Conservation (phyloP, 2,329 filamentous ascomycete genomes). For the Podosphaera fusca region DNA sequence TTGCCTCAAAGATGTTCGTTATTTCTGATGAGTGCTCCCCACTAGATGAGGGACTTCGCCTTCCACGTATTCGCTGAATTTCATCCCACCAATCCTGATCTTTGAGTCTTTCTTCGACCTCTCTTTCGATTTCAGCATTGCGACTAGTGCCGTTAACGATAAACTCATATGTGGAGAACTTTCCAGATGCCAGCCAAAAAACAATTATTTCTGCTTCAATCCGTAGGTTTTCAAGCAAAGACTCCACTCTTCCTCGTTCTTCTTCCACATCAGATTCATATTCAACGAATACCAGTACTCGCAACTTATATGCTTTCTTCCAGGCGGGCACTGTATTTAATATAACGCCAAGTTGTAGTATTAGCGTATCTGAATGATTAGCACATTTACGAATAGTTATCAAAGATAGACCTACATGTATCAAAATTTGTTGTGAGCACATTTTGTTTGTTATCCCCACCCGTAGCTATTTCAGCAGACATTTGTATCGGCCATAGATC, state of each 20-base stretch:
- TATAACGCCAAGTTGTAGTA: constrained; percentile 68
- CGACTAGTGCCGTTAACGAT: constrained; percentile 49
- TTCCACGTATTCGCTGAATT: constrained; percentile 31
- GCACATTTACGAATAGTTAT: neutral
- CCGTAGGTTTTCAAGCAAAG: constrained; percentile 55
- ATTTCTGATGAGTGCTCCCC: constrained; percentile 23
- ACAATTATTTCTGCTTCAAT: constrained; percentile 63
- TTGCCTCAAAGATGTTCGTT: constrained; percentile 19
- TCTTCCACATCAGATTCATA: constrained; percentile 68
- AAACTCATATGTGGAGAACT: constrained; percentile 48
- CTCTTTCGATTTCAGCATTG: constrained; percentile 29
- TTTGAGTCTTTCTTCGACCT: constrained; percentile 42
- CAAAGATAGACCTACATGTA: constrained; percentile 37
- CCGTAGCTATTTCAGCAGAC: constrained; percentile 57
- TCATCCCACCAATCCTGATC: constrained; percentile 71
- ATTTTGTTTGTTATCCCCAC: constrained; percentile 36
- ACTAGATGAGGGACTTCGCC: constrained; percentile 14
- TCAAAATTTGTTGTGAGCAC: constrained; percentile 76
- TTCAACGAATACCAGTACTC: constrained; percentile 72
- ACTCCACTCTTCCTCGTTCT: constrained; percentile 47
- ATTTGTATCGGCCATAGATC: constrained; percentile 88
- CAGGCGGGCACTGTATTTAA: constrained; percentile 60
- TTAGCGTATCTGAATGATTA: constrained; percentile 37
- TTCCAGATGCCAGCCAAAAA: constrained; percentile 58
- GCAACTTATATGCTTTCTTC: constrained; percentile 48